phyloP scores from a whole-genome alignment of 1,284 basidiomycete genomes.

The Termitomyces sp. region DNA sequence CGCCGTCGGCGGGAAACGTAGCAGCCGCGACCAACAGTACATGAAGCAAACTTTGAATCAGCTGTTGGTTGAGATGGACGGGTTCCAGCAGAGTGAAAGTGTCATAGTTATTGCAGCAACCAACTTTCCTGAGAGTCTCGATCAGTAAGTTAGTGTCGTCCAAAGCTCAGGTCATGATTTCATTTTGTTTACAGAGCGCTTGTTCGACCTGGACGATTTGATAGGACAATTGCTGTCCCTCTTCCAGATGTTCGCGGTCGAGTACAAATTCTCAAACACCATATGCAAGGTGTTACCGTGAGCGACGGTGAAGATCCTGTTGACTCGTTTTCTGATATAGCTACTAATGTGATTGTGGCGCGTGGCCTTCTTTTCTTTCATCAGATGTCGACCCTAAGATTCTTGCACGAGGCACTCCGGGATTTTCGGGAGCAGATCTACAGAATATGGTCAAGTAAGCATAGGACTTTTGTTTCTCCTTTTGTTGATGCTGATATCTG shows the following conservation, averaged over 20 bases:
- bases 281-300: constrained; percentile 76
- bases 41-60: constrained; percentile 94
- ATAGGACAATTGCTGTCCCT: constrained; percentile 86
- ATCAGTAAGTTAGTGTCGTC: constrained; percentile 51
- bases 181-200: constrained; percentile 57
- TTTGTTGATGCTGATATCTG: constrained; percentile 1
- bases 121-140: constrained; percentile 90
- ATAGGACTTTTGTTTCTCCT: constrained; percentile 2
- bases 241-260: constrained; percentile 86
- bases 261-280: constrained; percentile 84
- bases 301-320: constrained; percentile 43
- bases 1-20: constrained; percentile 91
- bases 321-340: neutral
- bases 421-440: constrained; percentile 89
- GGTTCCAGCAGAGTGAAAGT: constrained; percentile 87
- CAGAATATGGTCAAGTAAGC: constrained; percentile 89
- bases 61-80: constrained; percentile 91
- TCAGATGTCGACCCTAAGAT: constrained; percentile 77
- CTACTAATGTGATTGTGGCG: constrained; percentile 5
- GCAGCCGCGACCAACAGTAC: constrained; percentile 82
- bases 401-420: constrained; percentile 86
- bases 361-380: neutral
- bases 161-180: neutral
- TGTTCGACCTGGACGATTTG: constrained; percentile 91
- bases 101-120: constrained; percentile 94